A percentile compares a stretch with the other conserved stretches of the same genome.
These are phyloP conservation scores for Euryodendron excelsum DNA, from an alignment of 148 eudicot genomes.

Conservation along the genomic window DNA sequence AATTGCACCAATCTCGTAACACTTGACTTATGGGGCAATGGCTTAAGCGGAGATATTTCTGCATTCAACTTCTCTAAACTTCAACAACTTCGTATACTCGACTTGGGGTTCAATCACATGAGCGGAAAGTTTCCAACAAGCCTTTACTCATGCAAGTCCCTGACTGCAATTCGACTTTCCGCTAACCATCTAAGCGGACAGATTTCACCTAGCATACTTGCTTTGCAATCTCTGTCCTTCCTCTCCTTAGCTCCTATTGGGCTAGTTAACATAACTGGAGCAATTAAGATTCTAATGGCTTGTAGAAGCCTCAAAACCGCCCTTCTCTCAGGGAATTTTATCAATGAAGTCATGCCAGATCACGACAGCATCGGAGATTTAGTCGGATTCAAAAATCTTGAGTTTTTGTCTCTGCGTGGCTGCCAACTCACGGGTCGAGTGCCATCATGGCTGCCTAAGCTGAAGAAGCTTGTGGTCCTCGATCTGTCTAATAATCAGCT, in stretches of 20 bases:
- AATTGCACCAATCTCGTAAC: conserved; percentile 29
- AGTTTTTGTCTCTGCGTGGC: conserved; percentile 32
- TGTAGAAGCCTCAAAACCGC: conserved; percentile 37
- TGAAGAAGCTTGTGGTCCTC: conserved; percentile 23
- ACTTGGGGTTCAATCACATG: conserved; percentile 35
- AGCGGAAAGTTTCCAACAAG: conserved; percentile 25
- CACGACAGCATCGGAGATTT: background rate
- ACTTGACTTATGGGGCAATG: conserved; percentile 32
- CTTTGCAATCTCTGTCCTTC: no score
- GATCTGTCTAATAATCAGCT: conserved; percentile 32
- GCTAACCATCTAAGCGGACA: conserved; percentile 29
- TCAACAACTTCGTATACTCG: conserved; percentile 15
- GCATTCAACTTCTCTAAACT: conserved; percentile 31
- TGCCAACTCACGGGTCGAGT: conserved; percentile 25
- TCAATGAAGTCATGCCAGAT: conserved; percentile 25
- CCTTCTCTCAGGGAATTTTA: conserved; percentile 32
- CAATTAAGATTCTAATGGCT: conserved; percentile 19
- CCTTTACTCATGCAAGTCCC: conserved; percentile 31
- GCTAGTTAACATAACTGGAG: no score
- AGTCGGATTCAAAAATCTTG: conserved; percentile 23
- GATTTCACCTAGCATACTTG: conserved; percentile 9
- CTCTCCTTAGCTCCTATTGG: no score
- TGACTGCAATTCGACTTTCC: conserved; percentile 31
- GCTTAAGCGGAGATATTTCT: conserved; percentile 21
- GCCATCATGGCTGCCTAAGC: conserved; percentile 31